phyloP scores from a whole-genome alignment of 2,329 filamentous ascomycete genomes.

The Coniochaeta prunicola region DNA sequence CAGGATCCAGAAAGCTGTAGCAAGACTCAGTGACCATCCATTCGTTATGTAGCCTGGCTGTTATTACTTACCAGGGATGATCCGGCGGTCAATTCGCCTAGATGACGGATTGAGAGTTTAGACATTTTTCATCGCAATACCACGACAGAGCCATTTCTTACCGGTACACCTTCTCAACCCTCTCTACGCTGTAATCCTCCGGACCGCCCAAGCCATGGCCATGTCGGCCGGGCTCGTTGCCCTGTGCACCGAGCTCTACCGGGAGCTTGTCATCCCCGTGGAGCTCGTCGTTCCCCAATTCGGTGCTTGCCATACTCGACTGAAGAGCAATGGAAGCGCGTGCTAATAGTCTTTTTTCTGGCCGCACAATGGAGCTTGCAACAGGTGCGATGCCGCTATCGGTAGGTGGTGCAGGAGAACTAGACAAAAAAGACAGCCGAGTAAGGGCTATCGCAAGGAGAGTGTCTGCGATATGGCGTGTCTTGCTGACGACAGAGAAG shows the following conservation, averaged over 20 bases:
- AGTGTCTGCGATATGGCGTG: neutral
- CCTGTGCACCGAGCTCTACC: slow-evolving; percentile 11
- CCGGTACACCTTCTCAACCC: slow-evolving; percentile 48
- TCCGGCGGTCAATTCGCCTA: slow-evolving; percentile 49
- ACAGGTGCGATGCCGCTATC: neutral
- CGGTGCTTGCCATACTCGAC: slow-evolving; percentile 38
- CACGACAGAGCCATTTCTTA: slow-evolving; percentile 9
- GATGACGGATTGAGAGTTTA: neutral
- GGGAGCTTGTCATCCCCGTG: neutral
- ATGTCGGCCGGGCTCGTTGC: slow-evolving; percentile 8
- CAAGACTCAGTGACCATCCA: neutral
- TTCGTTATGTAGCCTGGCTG: neutral
- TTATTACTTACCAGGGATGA: slow-evolving; percentile 44
- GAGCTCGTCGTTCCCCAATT: slow-evolving; percentile 23
- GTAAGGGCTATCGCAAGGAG: neutral
- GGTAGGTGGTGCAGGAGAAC: neutral
- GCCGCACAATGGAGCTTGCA: slow-evolving; percentile 5
- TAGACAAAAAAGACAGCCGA: neutral
- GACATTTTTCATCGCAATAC: neutral
- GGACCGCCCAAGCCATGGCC: slow-evolving; percentile 11
- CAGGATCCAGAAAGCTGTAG: slow-evolving; percentile 73
- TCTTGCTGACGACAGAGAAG: neutral
- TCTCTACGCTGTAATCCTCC: slow-evolving; percentile 40
- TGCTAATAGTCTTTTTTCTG: slow-evolving; percentile 39
- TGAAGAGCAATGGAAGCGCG: slow-evolving; percentile 43